These are phyloP conservation scores for Dendrothele bispora DNA, from an alignment of 768 basidiomycete genomes.

Conservation along the genomic window DNA sequence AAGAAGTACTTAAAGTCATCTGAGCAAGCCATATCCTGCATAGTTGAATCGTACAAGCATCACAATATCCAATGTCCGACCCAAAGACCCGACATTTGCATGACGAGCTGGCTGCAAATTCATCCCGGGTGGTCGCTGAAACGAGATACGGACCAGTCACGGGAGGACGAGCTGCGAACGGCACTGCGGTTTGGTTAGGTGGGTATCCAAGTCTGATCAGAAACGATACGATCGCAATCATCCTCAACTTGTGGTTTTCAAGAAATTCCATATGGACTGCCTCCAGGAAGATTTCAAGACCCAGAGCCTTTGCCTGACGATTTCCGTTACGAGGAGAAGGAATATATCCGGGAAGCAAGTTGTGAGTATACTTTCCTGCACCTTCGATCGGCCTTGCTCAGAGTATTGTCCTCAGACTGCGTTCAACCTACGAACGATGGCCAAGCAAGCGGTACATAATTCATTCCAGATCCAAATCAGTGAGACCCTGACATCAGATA, in stretches of 20 bases:
- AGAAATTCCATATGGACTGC: slow-evolving; percentile 77
- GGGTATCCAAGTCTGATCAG: slow-evolving; percentile 12
- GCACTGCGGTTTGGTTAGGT: slow-evolving; percentile 68
- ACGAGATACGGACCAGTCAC: slow-evolving; percentile 57
- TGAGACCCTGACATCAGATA: not conserved
- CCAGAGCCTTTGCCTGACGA: slow-evolving; percentile 53
- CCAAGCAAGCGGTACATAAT: slow-evolving; percentile 47
- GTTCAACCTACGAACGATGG: slow-evolving; percentile 67
- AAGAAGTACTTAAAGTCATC: too few species aligned
- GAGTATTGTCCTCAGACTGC: slow-evolving; percentile 41
- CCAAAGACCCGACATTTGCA: too few species aligned
- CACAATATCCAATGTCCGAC: too few species aligned
- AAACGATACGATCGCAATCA: too few species aligned
- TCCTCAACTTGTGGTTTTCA: too few species aligned
- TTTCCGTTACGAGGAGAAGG: slow-evolving; percentile 56
- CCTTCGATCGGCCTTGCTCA: not conserved
- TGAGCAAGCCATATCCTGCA: too few species aligned
- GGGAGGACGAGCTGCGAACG: slow-evolving; percentile 62
- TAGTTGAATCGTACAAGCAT: too few species aligned
- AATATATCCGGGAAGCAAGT: slow-evolving; percentile 58
- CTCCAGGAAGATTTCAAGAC: slow-evolving; percentile 65
- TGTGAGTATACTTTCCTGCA: slow-evolving; percentile 40
- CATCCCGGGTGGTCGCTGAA: slow-evolving; percentile 44
- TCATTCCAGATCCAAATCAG: not conserved
- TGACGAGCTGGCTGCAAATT: slow-evolving; percentile 48